Conservation (phyloP, 805 yeast genomes). For the Candida maesae region DNA sequence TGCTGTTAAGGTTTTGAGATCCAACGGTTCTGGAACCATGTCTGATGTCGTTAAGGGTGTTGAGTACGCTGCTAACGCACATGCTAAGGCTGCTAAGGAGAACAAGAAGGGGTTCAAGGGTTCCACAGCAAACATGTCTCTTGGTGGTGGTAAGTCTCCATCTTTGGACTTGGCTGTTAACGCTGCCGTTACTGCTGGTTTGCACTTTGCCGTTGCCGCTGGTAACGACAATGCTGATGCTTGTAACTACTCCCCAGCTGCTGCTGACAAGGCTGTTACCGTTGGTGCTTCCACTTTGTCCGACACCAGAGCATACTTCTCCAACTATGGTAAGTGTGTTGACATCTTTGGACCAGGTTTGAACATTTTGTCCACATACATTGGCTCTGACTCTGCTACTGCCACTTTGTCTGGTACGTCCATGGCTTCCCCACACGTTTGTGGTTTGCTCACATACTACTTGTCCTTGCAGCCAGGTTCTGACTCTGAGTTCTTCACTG, state of each 20-base stretch:
- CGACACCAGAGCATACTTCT: constrained; percentile 90
- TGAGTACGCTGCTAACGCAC: constrained; percentile 76
- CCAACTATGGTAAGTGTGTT: constrained; percentile 94
- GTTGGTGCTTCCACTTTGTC: constrained; percentile 93
- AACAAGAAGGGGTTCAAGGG: constrained; percentile 70
- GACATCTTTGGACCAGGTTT: constrained; percentile 97
- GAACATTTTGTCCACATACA: constrained; percentile 78
- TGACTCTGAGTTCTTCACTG: constrained; percentile 56
- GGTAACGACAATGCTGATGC: constrained; percentile 95
- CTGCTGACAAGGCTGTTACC: constrained; percentile 78
- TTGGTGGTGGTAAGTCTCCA: constrained; percentile 91
- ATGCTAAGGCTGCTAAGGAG: constrained; percentile 48
- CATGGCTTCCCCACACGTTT: constrained; percentile 97
- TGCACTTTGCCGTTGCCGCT: constrained; percentile 94
- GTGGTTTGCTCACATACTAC: constrained; percentile 87
- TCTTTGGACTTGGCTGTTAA: constrained; percentile 83
- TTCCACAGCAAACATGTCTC: constrained; percentile 87
- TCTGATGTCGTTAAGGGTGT: constrained; percentile 83
- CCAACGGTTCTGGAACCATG: constrained; percentile 81
- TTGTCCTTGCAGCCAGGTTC: constrained; percentile 79
- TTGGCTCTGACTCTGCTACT: constrained; percentile 71
- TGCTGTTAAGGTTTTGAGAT: constrained; percentile 80
- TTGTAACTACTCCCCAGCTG: constrained; percentile 88
- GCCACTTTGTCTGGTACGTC: constrained; percentile 93
- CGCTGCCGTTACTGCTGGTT: constrained; percentile 84